A percentile compares a stretch with the other conserved stretches of the same genome.
phyloP scores from a whole-genome alignment of 768 basidiomycete species.

The Filobasidium floriforme region DNA sequence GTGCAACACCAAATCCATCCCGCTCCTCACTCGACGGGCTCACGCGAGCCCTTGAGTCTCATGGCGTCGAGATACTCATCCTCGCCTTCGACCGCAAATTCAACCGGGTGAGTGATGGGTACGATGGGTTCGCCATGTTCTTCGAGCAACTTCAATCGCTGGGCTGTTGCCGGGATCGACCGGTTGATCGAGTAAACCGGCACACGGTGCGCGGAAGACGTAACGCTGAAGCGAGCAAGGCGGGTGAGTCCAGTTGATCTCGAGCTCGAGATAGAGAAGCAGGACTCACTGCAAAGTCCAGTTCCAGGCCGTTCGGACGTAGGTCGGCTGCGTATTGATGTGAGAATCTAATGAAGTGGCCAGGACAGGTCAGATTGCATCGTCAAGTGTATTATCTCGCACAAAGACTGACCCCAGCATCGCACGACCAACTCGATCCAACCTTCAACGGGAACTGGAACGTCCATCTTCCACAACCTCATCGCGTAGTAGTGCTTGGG shows the following conservation, averaged over 20 bases:
- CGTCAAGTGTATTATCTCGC: neutral
- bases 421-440: conserved; percentile 56
- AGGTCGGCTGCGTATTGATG: conserved; percentile 56
- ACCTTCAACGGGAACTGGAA: conserved; percentile 55
- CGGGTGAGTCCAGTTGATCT: neutral
- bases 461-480: conserved; percentile 53
- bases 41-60: conserved; percentile 22
- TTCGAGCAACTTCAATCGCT: conserved; percentile 48
- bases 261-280: neutral
- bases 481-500: conserved; percentile 57
- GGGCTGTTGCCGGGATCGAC: conserved; percentile 48
- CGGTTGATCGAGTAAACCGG: conserved; percentile 53
- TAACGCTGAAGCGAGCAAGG: conserved; percentile 52
- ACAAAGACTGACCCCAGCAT: conserved; percentile 45
- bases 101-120: conserved; percentile 49
- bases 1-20: no score
- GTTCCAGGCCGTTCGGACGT: conserved; percentile 44
- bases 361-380: neutral
- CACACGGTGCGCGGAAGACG: conserved; percentile 54
- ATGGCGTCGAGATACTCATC: conserved; percentile 42
- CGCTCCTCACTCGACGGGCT: conserved; percentile 1
- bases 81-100: conserved; percentile 44
- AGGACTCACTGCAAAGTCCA: conserved; percentile 13
- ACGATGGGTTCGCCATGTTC: conserved; percentile 47
- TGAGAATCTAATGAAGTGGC: conserved; percentile 49